Conservation (phyloP, 2,329 filamentous ascomycete genomes). For the Beauveria australis region DNA sequence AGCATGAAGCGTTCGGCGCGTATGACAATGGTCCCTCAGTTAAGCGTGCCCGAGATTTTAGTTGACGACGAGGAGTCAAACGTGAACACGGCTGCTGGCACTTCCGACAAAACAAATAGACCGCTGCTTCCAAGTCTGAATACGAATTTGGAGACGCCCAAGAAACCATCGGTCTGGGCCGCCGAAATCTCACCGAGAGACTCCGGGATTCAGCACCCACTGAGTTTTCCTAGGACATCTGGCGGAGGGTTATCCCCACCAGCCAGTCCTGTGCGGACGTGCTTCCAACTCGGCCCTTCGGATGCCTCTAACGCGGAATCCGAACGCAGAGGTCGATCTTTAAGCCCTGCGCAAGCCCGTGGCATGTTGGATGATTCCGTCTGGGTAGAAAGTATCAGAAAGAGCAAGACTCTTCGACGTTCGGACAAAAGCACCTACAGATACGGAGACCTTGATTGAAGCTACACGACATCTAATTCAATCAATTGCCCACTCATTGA, state of each 20-base stretch:
- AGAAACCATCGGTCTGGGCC: conserved; percentile 6
- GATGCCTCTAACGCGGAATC: conserved; percentile 27
- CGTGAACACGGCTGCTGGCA: conserved; percentile 29
- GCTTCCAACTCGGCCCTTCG: conserved; percentile 45
- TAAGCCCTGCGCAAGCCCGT: conserved; percentile 70
- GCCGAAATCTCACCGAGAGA: conserved; percentile 7
- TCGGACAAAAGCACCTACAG: conserved; percentile 28
- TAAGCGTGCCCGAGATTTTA: conserved; percentile 82
- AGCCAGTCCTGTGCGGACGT: conserved; percentile 47
- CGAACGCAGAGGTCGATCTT: conserved; percentile 57
- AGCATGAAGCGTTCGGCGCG: conserved; percentile 65
- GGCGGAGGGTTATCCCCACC: conserved; percentile 30
- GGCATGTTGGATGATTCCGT: conserved; percentile 81
- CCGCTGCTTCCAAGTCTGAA: conserved; percentile 3
- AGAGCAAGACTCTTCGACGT: conserved; percentile 66
- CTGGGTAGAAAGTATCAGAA: conserved; percentile 87
- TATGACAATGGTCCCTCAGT: conserved; percentile 69
- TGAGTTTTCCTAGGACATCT: conserved; percentile 45
- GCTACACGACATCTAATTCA: background rate
- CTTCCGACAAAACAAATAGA: background rate
- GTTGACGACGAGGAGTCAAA: conserved; percentile 65
- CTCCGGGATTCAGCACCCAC: conserved; percentile 33
- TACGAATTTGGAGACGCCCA: background rate
- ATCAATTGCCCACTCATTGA: background rate
- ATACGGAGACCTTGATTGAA: conserved; percentile 22